phyloP scores from a whole-genome alignment of 495 filamentous ascomycete species.

The Penicillium fimorum region DNA sequence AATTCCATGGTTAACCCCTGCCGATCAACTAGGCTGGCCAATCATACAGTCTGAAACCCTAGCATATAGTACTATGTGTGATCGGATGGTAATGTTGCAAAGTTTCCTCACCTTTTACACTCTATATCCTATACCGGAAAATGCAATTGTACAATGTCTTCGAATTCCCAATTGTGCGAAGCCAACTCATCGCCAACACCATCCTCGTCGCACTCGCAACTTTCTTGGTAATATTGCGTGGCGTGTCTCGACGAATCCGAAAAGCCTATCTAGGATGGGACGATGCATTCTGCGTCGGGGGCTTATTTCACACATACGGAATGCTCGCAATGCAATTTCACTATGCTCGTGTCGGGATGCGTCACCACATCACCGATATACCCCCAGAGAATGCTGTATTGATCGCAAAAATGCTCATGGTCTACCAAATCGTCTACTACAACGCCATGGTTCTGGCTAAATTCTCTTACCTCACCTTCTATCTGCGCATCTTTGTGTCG shows the following conservation, averaged over 20 bases:
- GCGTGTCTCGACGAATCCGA: slow-evolving; percentile 19
- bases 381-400: slow-evolving; percentile 18
- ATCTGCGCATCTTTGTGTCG: slow-evolving; percentile 50
- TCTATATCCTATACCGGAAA: not conserved
- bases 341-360: slow-evolving; percentile 25
- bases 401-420: slow-evolving; percentile 26
- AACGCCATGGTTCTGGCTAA: slow-evolving; percentile 45
- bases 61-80: not conserved
- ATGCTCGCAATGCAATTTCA: slow-evolving; percentile 27
- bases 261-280: slow-evolving; percentile 24
- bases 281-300: slow-evolving; percentile 18
- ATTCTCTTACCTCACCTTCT: slow-evolving; percentile 51
- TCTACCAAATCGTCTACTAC: slow-evolving; percentile 31
- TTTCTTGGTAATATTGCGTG: slow-evolving; percentile 17
- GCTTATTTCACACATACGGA: slow-evolving; percentile 21
- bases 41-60: not conserved
- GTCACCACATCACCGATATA: slow-evolving; percentile 15
- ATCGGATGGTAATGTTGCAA: not conserved
- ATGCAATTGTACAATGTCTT: slow-evolving; percentile 26
- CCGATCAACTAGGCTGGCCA: not conserved
- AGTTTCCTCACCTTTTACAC: not conserved
- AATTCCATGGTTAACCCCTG: not conserved
- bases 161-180: slow-evolving; percentile 17
- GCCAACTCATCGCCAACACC: slow-evolving; percentile 27
- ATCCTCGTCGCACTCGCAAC: slow-evolving; percentile 20